These are phyloP conservation scores for Cladochytrium replicatum DNA, from an alignment of 192 early-diverging fungal genomes.

Conservation along the genomic window DNA sequence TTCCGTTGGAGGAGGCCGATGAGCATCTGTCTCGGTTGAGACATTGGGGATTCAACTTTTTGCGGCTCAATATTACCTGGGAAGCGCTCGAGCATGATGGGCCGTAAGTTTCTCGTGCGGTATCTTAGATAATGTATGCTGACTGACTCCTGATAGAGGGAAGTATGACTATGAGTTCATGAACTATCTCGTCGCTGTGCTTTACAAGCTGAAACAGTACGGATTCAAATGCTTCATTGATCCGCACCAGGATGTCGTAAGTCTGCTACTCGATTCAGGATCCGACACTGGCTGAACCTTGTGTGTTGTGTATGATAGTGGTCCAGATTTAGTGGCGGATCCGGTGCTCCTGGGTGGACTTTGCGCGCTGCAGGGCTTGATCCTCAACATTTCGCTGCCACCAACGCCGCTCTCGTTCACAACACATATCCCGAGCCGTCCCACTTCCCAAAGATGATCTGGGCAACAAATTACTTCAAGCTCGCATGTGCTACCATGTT, in stretches of 20 bases:
- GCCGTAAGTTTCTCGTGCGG: constrained; percentile 25
- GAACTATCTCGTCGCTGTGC: constrained; percentile 53
- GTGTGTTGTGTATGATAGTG: constrained; percentile 9
- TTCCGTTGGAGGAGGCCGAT: constrained; percentile 62
- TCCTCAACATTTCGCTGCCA: constrained; percentile 47
- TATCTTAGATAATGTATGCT: too few species aligned
- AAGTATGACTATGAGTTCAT: constrained; percentile 67
- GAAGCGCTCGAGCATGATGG: constrained; percentile 52
- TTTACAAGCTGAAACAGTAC: constrained; percentile 59
- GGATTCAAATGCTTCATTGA: constrained; percentile 68
- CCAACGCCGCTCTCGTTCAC: constrained; percentile 68
- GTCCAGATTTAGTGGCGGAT: constrained; percentile 31
- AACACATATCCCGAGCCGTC: constrained; percentile 35
- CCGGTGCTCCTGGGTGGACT: constrained; percentile 45
- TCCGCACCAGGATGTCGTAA: constrained; percentile 73
- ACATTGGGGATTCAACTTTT: constrained; percentile 67
- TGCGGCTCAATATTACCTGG: constrained; percentile 69
- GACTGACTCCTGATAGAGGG: too few species aligned
- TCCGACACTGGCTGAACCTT: not conserved
- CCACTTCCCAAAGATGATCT: constrained; percentile 43
- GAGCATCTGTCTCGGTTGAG: constrained; percentile 60
- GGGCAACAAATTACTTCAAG: constrained; percentile 78
- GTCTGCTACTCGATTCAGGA: not conserved
- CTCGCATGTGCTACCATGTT: constrained; percentile 74
- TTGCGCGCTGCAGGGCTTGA: constrained; percentile 62